These are phyloP conservation scores for Pythium coloratum DNA, from an alignment of 352 stramenopile genomes.

Conservation along the genomic window DNA sequence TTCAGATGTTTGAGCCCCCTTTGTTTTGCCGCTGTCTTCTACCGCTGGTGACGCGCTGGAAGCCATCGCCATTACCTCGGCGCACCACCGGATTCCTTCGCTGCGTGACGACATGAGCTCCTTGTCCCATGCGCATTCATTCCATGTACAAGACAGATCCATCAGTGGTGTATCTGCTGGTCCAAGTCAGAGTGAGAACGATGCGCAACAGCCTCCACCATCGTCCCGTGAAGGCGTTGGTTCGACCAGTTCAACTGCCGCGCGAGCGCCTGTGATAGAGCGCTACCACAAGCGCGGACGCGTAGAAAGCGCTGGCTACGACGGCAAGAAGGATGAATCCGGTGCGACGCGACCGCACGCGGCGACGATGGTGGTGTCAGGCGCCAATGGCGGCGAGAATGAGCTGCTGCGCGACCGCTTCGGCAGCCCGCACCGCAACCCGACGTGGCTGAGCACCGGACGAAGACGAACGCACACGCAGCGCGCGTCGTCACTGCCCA, in stretches of 20 bases:
- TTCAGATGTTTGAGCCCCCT: not conserved
- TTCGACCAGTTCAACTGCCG: not conserved
- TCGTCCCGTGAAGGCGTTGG: not conserved
- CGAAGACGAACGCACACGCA: slow-evolving; percentile 6
- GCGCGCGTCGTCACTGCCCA: slow-evolving; percentile 33
- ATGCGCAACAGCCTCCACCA: not conserved
- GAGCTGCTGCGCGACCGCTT: slow-evolving; percentile 5
- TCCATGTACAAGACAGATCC: not conserved
- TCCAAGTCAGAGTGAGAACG: not conserved
- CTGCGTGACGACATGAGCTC: not conserved
- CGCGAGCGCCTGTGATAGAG: slow-evolving; percentile 35
- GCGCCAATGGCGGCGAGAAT: not conserved
- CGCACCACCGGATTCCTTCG: not conserved
- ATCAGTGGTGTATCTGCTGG: not conserved
- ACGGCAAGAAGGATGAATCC: slow-evolving; percentile 17
- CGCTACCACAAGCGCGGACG: slow-evolving; percentile 61
- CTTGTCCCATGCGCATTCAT: not conserved
- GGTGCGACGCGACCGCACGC: not conserved
- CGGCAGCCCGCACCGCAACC: slow-evolving; percentile 15
- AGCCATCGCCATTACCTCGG: slow-evolving; percentile 1
- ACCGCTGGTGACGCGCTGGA: not conserved
- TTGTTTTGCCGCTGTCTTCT: not conserved
- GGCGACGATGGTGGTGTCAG: not conserved
- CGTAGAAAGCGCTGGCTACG: slow-evolving; percentile 63
- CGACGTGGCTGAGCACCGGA: slow-evolving; percentile 14